Percentiles rank a stretch among this genome's conserved stretches.
Evolutionary conservation across 2,329 filamentous ascomycete genomes (phyloP).

Genomic region (Penicillium sp.): DNA sequence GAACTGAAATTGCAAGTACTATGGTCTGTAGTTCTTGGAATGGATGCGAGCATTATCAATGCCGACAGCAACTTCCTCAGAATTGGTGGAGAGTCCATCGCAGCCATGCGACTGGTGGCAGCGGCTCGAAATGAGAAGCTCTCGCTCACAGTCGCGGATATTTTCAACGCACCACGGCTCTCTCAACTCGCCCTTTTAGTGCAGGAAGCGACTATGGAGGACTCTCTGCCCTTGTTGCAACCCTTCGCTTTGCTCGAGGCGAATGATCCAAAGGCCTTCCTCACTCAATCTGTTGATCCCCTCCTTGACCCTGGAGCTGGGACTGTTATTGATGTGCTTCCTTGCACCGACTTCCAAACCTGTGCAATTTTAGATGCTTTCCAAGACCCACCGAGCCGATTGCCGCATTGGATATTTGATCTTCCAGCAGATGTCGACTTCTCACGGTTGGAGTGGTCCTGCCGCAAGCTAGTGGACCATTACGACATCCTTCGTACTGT

Average conservation of each 20-base stretch:
- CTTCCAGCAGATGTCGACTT: background rate
- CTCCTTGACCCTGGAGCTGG: background rate
- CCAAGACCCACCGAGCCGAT: background rate
- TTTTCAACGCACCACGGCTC: background rate
- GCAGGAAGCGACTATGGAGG: background rate
- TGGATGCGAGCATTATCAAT: background rate
- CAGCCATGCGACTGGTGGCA: background rate
- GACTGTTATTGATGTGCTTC: background rate
- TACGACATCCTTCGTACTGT: background rate
- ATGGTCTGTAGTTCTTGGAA: background rate
- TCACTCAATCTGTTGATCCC: background rate
- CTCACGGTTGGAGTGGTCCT: background rate
- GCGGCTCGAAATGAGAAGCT: background rate
- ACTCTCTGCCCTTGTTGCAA: background rate
- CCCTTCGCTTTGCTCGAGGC: background rate
- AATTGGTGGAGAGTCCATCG: background rate
- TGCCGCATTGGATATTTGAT: background rate
- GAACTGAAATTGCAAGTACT: background rate
- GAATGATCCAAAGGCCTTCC: background rate
- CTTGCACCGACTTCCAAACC: background rate
- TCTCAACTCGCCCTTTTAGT: background rate
- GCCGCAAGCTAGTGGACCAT: background rate
- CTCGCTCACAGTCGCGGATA: background rate
- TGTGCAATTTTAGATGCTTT: background rate
- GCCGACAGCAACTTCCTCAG: background rate